Conservation (phyloP, 2,329 filamentous ascomycete species). For the Paecilomyces variotii region DNA sequence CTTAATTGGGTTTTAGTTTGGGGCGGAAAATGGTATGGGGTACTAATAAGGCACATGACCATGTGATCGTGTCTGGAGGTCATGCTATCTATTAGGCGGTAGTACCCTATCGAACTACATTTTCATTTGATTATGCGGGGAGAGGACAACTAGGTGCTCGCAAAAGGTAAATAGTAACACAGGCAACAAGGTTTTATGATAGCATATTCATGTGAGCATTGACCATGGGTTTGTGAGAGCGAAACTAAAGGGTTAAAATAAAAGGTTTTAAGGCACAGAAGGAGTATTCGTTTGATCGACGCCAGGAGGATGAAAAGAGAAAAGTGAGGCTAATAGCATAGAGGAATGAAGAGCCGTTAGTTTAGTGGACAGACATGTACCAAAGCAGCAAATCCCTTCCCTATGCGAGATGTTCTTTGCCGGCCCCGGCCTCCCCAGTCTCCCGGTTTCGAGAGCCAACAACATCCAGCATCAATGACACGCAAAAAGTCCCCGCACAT, state of each 20-base stretch:
- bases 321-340: conserved; percentile 35
- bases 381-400: conserved; percentile 23
- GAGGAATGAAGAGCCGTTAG: conserved; percentile 28
- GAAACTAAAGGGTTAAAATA: neutral
- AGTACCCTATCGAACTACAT: no score
- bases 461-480: conserved; percentile 11
- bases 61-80: neutral
- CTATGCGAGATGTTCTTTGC: conserved; percentile 17
- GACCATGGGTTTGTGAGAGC: neutral
- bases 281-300: conserved; percentile 20
- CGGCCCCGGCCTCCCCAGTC: conserved; percentile 24
- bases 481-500: conserved; percentile 10
- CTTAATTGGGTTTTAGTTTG: neutral
- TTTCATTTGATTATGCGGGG: no score
- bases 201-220: neutral
- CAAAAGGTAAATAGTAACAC: neutral
- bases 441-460: conserved; percentile 4
- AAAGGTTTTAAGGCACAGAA: conserved; percentile 19
- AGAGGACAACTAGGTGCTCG: no score
- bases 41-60: neutral
- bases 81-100: no score
- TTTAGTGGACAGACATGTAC: conserved; percentile 26
- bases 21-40: neutral
- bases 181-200: neutral
- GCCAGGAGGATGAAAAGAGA: conserved; percentile 24